Percentiles rank a stretch among this genome's conserved stretches.
These are phyloP conservation scores for Polytrichum formosum DNA, from an alignment of 225 moss, liverwort and hornwort species.

Conservation along the genomic window DNA sequence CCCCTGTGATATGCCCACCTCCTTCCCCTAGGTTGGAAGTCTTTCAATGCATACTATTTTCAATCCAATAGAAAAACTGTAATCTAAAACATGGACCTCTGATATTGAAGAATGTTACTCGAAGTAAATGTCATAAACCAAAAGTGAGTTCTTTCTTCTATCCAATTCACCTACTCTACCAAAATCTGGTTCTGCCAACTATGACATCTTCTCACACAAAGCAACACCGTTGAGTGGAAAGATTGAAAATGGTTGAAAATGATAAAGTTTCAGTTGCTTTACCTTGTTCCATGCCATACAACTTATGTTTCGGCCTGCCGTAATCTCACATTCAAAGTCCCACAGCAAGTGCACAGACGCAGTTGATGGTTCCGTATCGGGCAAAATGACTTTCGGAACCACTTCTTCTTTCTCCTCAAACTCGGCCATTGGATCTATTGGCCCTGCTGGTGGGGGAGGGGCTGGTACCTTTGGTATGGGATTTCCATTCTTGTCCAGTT, in stretches of 20 bases:
- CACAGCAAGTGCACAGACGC: slow-evolving; percentile 66
- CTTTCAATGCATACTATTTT: too few species aligned
- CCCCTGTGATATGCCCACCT: too few species aligned
- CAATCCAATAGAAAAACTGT: too few species aligned
- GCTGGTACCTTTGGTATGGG: slow-evolving; percentile 25
- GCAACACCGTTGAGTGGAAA: too few species aligned
- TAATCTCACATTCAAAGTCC: slow-evolving; percentile 71
- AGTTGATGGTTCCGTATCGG: slow-evolving; percentile 53
- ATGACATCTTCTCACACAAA: too few species aligned
- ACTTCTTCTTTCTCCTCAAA: slow-evolving; percentile 32
- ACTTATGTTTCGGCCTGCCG: slow-evolving; percentile 74
- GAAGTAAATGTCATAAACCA: too few species aligned
- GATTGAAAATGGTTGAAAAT: background rate
- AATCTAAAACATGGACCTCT: too few species aligned
- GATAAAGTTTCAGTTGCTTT: background rate
- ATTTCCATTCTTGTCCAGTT: slow-evolving; percentile 30
- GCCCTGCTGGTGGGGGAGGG: slow-evolving; percentile 19
- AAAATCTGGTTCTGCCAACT: too few species aligned
- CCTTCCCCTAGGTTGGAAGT: too few species aligned
- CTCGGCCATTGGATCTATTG: slow-evolving; percentile 24
- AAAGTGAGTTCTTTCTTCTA: too few species aligned
- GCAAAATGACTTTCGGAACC: slow-evolving; percentile 40
- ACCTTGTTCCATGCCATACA: slow-evolving; percentile 97
- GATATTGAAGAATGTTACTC: too few species aligned
- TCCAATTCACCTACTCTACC: too few species aligned